A percentile compares a stretch with the other conserved stretches of the same genome.
phyloP scores from a whole-genome alignment of 257 asterid species.

The Gentiana straminea region DNA sequence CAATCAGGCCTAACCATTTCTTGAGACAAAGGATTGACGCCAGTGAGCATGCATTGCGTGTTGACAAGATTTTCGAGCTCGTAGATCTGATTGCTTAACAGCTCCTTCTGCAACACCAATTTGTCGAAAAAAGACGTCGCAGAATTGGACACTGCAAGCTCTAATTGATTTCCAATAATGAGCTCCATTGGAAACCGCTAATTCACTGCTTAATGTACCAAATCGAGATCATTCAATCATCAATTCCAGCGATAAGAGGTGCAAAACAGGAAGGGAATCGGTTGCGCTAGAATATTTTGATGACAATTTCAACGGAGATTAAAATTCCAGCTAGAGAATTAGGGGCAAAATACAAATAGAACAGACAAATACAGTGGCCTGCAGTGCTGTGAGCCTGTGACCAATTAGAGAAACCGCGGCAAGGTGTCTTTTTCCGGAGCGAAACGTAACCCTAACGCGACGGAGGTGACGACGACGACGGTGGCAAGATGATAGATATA shows the following conservation, averaged over 20 bases:
- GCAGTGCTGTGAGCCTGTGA: not conserved
- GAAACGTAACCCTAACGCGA: slow-evolving; percentile 7
- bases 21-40: slow-evolving; percentile 94
- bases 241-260: not conserved
- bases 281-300: not conserved
- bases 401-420: not conserved
- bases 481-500: too few species aligned
- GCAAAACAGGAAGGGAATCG: too few species aligned
- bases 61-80: slow-evolving; percentile 64
- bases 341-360: not conserved
- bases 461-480: slow-evolving; percentile 24
- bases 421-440: too few species aligned
- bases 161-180: slow-evolving; percentile 31
- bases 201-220: slow-evolving; percentile 1
- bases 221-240: slow-evolving; percentile 10
- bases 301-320: not conserved
- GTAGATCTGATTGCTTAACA: slow-evolving; percentile 56
- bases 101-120: slow-evolving; percentile 55
- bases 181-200: slow-evolving; percentile 28
- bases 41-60: slow-evolving; percentile 80
- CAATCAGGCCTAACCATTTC: slow-evolving; percentile 57
- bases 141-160: slow-evolving; percentile 27
- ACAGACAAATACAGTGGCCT: not conserved
- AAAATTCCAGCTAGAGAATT: slow-evolving; percentile 1
- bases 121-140: slow-evolving; percentile 42